Evolutionary conservation across 139 green algal genomes (phyloP).

Genomic region (Chlamydomonas sp.): DNA sequence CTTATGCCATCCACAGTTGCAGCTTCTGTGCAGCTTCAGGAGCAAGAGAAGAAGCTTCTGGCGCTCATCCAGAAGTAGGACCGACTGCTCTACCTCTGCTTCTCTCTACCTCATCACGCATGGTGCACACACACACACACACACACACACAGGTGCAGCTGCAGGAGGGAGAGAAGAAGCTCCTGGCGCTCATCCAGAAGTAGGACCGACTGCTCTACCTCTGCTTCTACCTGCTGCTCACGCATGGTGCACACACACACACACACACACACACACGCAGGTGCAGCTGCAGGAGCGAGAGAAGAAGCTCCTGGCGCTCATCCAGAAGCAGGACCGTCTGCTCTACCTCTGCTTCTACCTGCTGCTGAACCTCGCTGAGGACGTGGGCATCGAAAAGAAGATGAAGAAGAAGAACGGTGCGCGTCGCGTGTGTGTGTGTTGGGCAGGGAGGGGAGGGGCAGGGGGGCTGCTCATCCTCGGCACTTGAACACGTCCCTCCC

Average conservation of each 20-base stretch:
- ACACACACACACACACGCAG: too few relatives aligned
- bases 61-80: constrained; percentile 61
- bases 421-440: too few relatives aligned
- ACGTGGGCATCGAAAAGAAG: constrained; percentile 69
- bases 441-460: background rate
- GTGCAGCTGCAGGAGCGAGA: too few relatives aligned
- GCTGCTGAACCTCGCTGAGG: constrained; percentile 81
- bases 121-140: too few relatives aligned
- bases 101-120: constrained; percentile 75
- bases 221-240: constrained; percentile 69
- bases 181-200: constrained; percentile 53
- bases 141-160: too few relatives aligned
- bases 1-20: too few relatives aligned
- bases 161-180: constrained; percentile 47
- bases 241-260: too few relatives aligned
- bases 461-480: background rate
- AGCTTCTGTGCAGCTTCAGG: too few relatives aligned
- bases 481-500: background rate
- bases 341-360: constrained; percentile 68
- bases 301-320: constrained; percentile 47
- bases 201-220: constrained; percentile 69
- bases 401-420: constrained; percentile 74
- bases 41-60: constrained; percentile 51
- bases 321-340: constrained; percentile 69
- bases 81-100: constrained; percentile 57